Conservation (phyloP, 257 asterid species). For the Solanum pinnatisectum region DNA sequence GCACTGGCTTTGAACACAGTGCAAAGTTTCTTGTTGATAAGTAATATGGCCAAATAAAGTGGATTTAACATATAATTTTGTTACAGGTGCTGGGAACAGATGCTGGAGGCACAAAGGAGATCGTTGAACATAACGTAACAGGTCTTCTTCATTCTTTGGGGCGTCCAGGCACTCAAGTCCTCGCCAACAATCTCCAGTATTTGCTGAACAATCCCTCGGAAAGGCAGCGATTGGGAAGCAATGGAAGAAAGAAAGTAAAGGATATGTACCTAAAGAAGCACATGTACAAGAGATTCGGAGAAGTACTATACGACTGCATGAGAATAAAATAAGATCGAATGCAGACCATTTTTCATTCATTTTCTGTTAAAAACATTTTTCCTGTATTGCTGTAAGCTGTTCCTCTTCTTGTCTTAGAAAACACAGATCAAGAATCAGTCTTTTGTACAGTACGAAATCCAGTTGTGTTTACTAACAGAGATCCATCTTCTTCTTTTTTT, state of each 20-base stretch:
- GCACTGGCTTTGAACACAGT: background rate
- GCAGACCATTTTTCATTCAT: slow-evolving; percentile 3
- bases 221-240: slow-evolving; percentile 64
- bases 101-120: slow-evolving; percentile 90
- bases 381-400: background rate
- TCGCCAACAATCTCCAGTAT: slow-evolving; percentile 56
- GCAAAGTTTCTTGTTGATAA: background rate
- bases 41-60: background rate
- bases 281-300: slow-evolving; percentile 85
- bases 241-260: slow-evolving; percentile 79
- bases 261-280: slow-evolving; percentile 77
- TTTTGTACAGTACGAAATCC: background rate
- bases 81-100: slow-evolving; percentile 86
- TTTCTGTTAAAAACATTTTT: background rate
- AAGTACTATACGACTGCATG: slow-evolving; percentile 85
- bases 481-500: background rate
- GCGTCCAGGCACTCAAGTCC: slow-evolving; percentile 56
- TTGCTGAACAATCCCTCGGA: slow-evolving; percentile 47
- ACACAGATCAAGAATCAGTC: background rate
- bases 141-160: slow-evolving; percentile 94
- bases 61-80: background rate
- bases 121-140: slow-evolving; percentile 66
- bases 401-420: background rate
- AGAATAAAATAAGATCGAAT: slow-evolving; percentile 43
- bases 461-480: background rate